Evolutionary conservation across 164 flowering plant species (phyloP).

Genomic region (Brasenia schreberi): DNA sequence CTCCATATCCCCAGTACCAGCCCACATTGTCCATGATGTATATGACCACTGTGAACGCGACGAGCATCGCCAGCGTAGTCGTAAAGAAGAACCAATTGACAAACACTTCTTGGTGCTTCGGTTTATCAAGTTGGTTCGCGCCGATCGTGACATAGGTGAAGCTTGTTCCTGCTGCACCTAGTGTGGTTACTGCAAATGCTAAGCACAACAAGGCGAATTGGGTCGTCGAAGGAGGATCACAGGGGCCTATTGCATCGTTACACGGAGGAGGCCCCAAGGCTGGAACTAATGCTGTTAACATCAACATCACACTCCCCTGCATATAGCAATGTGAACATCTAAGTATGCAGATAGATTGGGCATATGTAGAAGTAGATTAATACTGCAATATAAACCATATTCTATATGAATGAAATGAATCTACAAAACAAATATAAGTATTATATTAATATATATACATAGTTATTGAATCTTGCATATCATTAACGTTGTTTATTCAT

Average conservation of each 20-base stretch:
- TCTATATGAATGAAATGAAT: too few species aligned
- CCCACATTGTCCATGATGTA: conserved; percentile 37
- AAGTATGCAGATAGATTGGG: too few species aligned
- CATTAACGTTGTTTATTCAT: too few species aligned
- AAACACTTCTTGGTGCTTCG: conserved; percentile 21
- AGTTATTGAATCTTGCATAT: too few species aligned
- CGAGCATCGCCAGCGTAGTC: conserved; percentile 6
- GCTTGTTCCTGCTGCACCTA: conserved; percentile 32
- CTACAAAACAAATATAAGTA: too few species aligned
- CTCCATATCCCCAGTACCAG: conserved; percentile 34
- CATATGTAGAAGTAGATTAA: too few species aligned
- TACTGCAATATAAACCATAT: too few species aligned
- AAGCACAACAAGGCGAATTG: conserved; percentile 21
- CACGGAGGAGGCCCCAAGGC: conserved; percentile 33
- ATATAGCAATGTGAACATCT: not conserved
- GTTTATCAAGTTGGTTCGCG: conserved; percentile 27
- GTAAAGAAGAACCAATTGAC: conserved; percentile 44
- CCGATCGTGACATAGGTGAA: conserved; percentile 31
- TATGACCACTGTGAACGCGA: conserved; percentile 18
- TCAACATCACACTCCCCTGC: conserved; percentile 28
- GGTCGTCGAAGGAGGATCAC: conserved; percentile 5
- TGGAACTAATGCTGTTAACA: conserved; percentile 22
- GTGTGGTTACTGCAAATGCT: conserved; percentile 10
- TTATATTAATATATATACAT: too few species aligned
- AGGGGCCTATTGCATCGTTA: not conserved